Percentiles rank a stretch among this genome's conserved stretches.
phyloP scores from a whole-genome alignment of 805 yeast species.

The Cyberlindnera mississippiensis region DNA sequence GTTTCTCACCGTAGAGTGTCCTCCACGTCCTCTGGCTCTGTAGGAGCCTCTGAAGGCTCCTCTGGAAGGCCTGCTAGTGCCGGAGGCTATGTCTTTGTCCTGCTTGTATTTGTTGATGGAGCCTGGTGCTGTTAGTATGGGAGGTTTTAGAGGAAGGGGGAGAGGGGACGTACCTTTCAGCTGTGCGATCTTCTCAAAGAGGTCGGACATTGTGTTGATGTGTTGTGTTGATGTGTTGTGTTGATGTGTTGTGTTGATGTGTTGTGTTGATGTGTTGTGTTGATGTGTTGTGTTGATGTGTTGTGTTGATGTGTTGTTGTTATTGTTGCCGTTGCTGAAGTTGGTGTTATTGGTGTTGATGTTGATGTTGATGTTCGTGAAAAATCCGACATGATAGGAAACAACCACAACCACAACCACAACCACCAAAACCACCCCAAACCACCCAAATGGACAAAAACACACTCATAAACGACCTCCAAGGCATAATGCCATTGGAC shows the following conservation, averaged over 20 bases:
- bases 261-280: background rate
- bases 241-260: background rate
- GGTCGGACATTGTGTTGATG: conserved; percentile 4
- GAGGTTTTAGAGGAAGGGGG: background rate
- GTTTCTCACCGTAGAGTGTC: conserved; percentile 26
- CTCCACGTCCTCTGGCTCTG: conserved; percentile 23
- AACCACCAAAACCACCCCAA: background rate
- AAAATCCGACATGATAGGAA: background rate
- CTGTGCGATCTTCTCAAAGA: conserved; percentile 20
- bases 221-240: background rate
- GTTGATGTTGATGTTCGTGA: too few relatives aligned
- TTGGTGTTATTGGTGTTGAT: too few relatives aligned
- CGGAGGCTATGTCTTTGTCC: conserved; percentile 3
- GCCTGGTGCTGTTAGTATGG: conserved; percentile 12
- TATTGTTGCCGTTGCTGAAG: too few relatives aligned
- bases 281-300: too few relatives aligned
- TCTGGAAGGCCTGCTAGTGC: conserved; percentile 7
- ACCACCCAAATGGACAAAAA: background rate
- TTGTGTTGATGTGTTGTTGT: too few relatives aligned
- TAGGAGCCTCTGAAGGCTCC: conserved; percentile 11
- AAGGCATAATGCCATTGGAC: conserved; percentile 51
- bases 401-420: background rate
- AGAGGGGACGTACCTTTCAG: conserved; percentile 20
- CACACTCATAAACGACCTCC: conserved; percentile 17
- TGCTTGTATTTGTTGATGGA: conserved; percentile 17